Percentiles rank a stretch among this genome's conserved stretches.
These are phyloP conservation scores for Bruguiera gymnorhiza DNA, from an alignment of 345 rosid species.

Conservation along the genomic window DNA sequence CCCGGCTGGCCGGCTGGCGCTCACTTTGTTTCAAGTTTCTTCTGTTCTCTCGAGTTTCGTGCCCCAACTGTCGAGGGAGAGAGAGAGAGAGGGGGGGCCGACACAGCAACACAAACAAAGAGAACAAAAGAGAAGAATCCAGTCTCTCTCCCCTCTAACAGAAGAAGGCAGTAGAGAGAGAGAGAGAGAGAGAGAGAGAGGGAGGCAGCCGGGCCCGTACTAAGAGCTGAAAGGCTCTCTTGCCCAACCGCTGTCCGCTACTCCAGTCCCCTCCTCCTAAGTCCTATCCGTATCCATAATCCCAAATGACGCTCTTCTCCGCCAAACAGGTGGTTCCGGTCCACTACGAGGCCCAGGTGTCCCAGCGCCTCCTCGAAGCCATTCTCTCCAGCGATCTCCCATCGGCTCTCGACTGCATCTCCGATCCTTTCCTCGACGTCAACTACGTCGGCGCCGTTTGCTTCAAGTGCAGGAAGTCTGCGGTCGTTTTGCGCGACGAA, in stretches of 20 bases:
- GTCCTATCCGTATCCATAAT: not conserved
- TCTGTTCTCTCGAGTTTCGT: not conserved
- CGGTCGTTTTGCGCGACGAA: slow-evolving; percentile 62
- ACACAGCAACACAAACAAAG: not conserved
- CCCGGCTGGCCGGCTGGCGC: not conserved
- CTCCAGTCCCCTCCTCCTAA: not conserved
- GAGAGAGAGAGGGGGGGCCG: not conserved
- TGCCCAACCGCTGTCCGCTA: not conserved
- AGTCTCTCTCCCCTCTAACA: no score
- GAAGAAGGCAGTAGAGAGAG: no score
- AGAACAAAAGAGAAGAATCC: no score
- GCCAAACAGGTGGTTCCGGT: no score
- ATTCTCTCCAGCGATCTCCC: slow-evolving; percentile 58
- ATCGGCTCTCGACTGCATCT: slow-evolving; percentile 56
- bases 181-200: no score
- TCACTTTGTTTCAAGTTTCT: not conserved
- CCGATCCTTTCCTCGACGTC: slow-evolving; percentile 74
- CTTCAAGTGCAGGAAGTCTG: slow-evolving; percentile 64
- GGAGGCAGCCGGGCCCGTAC: no score
- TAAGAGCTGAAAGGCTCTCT: no score
- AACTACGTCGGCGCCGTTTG: slow-evolving; percentile 82
- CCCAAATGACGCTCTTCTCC: slow-evolving; percentile 60
- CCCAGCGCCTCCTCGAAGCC: slow-evolving; percentile 60
- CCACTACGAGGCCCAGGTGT: no score
- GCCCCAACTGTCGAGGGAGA: not conserved